phyloP scores from a whole-genome alignment of 148 eudicot species.

The Arctostaphylos glauca region DNA sequence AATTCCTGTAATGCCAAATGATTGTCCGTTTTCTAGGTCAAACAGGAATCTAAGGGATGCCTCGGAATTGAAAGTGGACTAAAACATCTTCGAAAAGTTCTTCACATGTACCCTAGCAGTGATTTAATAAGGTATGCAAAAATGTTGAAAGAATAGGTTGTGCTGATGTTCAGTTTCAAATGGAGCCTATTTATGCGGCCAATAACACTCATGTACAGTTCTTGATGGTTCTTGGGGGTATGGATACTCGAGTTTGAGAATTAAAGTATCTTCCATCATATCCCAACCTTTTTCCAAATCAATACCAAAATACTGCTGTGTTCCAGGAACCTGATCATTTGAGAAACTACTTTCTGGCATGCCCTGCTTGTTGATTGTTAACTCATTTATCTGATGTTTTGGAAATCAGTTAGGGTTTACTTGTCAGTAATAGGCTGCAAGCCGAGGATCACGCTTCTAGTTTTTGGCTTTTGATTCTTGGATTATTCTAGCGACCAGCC shows the following conservation, averaged over 20 bases:
- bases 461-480: background rate
- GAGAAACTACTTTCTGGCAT: constrained; percentile 2
- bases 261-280: background rate
- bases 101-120: constrained; percentile 80
- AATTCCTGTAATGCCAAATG: constrained; percentile 9
- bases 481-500: background rate
- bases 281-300: background rate
- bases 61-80: constrained; percentile 67
- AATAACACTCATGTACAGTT: background rate
- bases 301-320: background rate
- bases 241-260: constrained; percentile 8
- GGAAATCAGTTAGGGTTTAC: no score
- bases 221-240: background rate
- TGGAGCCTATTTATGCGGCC: background rate
- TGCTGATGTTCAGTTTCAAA: background rate
- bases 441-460: constrained; percentile 4
- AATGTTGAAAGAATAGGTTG: constrained; percentile 8
- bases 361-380: background rate
- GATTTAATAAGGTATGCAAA: constrained; percentile 54
- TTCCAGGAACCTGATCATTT: background rate
- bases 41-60: constrained; percentile 41
- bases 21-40: constrained; percentile 47
- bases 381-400: background rate
- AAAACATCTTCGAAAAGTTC: constrained; percentile 65
- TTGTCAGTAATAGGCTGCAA: background rate